phyloP scores from a whole-genome alignment of 2,329 filamentous ascomycete genomes.

The Colletotrichum echinochloae region DNA sequence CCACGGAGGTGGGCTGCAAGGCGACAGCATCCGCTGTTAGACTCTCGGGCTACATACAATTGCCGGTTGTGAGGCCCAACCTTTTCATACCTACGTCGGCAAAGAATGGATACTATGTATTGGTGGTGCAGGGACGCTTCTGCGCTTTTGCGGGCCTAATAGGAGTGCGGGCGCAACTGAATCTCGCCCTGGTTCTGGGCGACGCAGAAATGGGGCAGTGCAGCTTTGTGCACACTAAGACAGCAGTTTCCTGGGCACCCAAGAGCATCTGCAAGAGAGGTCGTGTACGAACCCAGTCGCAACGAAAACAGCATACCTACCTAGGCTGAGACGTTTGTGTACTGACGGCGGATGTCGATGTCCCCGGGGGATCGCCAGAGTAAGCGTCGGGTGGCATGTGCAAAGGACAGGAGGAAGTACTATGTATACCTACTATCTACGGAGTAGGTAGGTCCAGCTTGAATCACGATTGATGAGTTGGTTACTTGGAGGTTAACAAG shows the following conservation, averaged over 20 bases:
- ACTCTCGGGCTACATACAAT: slow-evolving; percentile 28
- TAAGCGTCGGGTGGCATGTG: not conserved
- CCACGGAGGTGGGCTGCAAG: not conserved
- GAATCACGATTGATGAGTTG: not conserved
- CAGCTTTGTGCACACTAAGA: slow-evolving; percentile 4
- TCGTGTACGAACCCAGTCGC: not conserved
- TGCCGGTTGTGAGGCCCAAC: slow-evolving; percentile 25
- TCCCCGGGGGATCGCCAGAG: slow-evolving; percentile 24
- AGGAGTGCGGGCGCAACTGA: slow-evolving; percentile 23
- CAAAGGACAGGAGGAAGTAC: not conserved
- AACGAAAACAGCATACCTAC: too few relatives aligned
- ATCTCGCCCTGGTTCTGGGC: slow-evolving; percentile 22
- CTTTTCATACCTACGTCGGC: slow-evolving; percentile 32
- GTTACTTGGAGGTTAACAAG: not conserved
- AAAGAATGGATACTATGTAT: slow-evolving; percentile 6
- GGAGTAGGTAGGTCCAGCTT: too few relatives aligned
- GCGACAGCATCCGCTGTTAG: slow-evolving; percentile 3
- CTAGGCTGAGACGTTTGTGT: not conserved
- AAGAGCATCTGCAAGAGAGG: not conserved
- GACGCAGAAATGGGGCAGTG: slow-evolving; percentile 6
- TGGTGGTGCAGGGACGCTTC: slow-evolving; percentile 12
- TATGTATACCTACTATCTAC: too few relatives aligned
- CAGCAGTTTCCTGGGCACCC: not conserved
- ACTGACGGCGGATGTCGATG: slow-evolving; percentile 13
- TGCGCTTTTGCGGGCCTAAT: slow-evolving; percentile 12